A percentile compares a stretch with the other conserved stretches of the same genome.
phyloP scores from a whole-genome alignment of 2,329 filamentous ascomycete species.

The Aspergillus floridensis region DNA sequence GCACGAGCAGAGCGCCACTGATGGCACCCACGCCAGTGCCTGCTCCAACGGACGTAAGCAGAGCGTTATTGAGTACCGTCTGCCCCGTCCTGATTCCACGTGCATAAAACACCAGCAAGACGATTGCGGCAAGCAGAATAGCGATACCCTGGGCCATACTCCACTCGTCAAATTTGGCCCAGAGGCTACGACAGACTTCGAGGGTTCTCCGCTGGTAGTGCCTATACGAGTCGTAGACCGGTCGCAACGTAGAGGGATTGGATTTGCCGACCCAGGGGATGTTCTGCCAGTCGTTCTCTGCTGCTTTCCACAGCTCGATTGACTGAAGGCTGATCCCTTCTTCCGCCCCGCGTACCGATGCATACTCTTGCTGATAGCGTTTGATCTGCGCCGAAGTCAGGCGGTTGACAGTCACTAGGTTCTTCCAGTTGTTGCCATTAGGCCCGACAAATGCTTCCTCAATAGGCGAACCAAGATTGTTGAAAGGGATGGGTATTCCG shows the following conservation, averaged over 20 bases:
- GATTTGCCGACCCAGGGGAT: conserved; percentile 42
- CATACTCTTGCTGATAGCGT: conserved; percentile 83
- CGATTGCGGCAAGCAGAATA: conserved; percentile 66
- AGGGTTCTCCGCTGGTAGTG: conserved; percentile 78
- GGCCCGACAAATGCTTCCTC: conserved; percentile 83
- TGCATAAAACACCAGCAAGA: conserved; percentile 71
- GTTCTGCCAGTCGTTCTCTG: conserved; percentile 54
- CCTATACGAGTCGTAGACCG: conserved; percentile 58
- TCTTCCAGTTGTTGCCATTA: conserved; percentile 68
- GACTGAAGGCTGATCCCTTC: conserved; percentile 58
- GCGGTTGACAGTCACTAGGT: conserved; percentile 72
- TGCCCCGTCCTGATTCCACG: conserved; percentile 54
- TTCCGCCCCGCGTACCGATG: conserved; percentile 66
- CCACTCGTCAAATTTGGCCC: conserved; percentile 86
- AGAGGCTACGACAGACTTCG: conserved; percentile 74
- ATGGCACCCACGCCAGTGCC: conserved; percentile 48
- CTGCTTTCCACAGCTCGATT: conserved; percentile 58
- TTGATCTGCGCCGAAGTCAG: conserved; percentile 82
- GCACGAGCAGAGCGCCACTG: conserved; percentile 24
- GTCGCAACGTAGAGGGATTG: conserved; percentile 38
- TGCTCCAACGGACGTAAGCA: conserved; percentile 52
- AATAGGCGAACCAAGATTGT: conserved; percentile 89
- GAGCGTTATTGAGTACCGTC: conserved; percentile 52
- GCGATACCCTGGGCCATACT: conserved; percentile 79
- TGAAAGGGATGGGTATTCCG: conserved; percentile 91